These are phyloP conservation scores for Neurospora sp. DNA, from an alignment of 495 filamentous ascomycete species.

Conservation along the genomic window DNA sequence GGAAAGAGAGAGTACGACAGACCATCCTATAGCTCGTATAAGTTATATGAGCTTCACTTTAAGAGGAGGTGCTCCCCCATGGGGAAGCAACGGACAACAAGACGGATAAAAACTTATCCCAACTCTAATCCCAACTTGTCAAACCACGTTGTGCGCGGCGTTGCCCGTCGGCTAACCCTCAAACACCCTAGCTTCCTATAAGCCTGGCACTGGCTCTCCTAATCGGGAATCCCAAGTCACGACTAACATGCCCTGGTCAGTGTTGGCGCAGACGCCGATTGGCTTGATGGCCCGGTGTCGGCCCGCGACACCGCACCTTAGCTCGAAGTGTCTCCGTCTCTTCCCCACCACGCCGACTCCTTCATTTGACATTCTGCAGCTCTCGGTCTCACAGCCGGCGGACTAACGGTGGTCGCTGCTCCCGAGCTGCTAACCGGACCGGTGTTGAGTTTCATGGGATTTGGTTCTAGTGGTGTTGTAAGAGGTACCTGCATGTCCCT, in stretches of 20 bases:
- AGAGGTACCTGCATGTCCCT: neutral
- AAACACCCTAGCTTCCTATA: too few species aligned
- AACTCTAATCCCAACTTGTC: neutral
- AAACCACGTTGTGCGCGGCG: neutral
- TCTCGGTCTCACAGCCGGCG: neutral
- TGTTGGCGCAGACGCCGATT: too few species aligned
- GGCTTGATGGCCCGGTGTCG: too few species aligned
- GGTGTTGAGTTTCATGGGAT: neutral
- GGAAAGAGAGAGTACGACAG: neutral
- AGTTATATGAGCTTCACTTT: neutral
- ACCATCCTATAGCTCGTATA: neutral
- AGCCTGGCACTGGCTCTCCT: neutral
- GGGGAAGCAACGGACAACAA: neutral
- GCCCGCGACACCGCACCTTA: too few species aligned
- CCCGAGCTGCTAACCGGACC: constrained; percentile 1
- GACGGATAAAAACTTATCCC: too few species aligned
- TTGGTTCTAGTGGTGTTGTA: neutral
- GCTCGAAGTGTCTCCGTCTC: too few species aligned
- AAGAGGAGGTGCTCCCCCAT: neutral
- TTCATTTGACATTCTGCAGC: neutral
- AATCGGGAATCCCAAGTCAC: neutral
- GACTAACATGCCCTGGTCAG: neutral
- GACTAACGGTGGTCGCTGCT: constrained; percentile 1
- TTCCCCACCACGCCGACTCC: too few species aligned
- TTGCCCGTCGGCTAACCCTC: too few species aligned